phyloP scores from a whole-genome alignment of 2,329 filamentous ascomycete genomes.

The Xylaria hypoxylon region DNA sequence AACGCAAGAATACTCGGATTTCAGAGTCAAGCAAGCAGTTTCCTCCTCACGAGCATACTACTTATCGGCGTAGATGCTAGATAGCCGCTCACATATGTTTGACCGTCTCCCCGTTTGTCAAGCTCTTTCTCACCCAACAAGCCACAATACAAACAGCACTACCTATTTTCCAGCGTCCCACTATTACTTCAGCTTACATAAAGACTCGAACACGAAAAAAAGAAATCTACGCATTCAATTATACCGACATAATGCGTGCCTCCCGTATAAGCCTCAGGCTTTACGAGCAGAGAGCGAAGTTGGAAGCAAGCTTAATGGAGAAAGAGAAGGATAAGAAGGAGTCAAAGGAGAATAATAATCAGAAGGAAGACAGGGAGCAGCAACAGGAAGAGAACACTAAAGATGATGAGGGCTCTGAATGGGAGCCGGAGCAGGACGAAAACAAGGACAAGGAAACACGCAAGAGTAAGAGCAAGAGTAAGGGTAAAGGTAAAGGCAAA shows the following conservation, averaged over 20 bases:
- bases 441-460: background rate
- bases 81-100: background rate
- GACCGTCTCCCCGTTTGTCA: background rate
- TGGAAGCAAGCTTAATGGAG: background rate
- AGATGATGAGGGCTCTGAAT: background rate
- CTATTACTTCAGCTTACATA: background rate
- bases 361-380: background rate
- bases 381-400: no score
- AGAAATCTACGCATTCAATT: background rate
- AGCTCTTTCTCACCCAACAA: background rate
- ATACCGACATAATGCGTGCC: background rate
- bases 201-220: background rate
- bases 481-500: background rate
- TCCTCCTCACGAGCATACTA: background rate
- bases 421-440: background rate
- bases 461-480: background rate
- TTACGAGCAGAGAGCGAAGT: constrained; percentile 1
- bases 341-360: background rate
- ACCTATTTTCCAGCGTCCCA: background rate
- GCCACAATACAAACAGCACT: background rate
- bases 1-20: background rate
- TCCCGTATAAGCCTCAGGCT: constrained; percentile 1
- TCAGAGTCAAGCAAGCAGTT: background rate
- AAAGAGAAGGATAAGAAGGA: background rate
- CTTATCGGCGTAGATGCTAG: background rate